A percentile compares a stretch with the other conserved stretches of the same genome.
These are phyloP conservation scores for Mastigamoeba balamuthi DNA, from an alignment of 78 protist genomes.

Conservation along the genomic window DNA sequence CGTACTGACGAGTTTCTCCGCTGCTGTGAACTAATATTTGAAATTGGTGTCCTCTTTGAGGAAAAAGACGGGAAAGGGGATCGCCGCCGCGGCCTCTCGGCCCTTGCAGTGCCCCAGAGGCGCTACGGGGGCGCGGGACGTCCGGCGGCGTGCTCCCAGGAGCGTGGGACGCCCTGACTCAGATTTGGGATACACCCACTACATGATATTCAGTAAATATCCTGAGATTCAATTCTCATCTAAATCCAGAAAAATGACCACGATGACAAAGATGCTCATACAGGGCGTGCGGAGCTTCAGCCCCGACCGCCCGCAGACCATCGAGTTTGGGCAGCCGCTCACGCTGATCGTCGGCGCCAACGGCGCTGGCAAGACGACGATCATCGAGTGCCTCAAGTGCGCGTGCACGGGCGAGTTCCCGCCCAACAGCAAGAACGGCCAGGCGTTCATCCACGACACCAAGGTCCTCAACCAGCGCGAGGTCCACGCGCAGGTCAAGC, in stretches of 20 bases:
- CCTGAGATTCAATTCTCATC: no score
- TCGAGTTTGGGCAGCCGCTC: constrained; percentile 76
- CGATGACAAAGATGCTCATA: constrained; percentile 53
- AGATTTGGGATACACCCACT: no score
- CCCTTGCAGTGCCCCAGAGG: no score
- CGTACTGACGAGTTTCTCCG: no score
- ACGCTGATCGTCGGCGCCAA: constrained; percentile 93
- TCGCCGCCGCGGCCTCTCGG: no score
- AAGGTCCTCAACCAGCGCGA: constrained; percentile 50
- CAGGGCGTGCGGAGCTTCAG: constrained; percentile 73
- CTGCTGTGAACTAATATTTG: no score
- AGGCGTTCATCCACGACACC: constrained; percentile 85
- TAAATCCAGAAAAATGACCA: constrained; percentile 45
- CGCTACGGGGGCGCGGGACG: no score
- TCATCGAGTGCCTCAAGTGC: constrained; percentile 87
- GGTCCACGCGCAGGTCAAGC: constrained; percentile 83
- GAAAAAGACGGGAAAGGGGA: no score
- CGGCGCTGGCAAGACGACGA: constrained; percentile 98
- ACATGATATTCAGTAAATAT: no score
- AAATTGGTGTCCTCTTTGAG: no score
- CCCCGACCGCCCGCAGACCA: constrained; percentile 25
- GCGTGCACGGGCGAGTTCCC: constrained; percentile 92
- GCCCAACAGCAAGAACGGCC: constrained; percentile 70
- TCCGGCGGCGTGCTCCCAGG: no score
- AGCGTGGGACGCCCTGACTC: no score